Evolutionary conservation across 2,329 filamentous ascomycete species (phyloP).

Genomic region (Tolypocladium amazonense): DNA sequence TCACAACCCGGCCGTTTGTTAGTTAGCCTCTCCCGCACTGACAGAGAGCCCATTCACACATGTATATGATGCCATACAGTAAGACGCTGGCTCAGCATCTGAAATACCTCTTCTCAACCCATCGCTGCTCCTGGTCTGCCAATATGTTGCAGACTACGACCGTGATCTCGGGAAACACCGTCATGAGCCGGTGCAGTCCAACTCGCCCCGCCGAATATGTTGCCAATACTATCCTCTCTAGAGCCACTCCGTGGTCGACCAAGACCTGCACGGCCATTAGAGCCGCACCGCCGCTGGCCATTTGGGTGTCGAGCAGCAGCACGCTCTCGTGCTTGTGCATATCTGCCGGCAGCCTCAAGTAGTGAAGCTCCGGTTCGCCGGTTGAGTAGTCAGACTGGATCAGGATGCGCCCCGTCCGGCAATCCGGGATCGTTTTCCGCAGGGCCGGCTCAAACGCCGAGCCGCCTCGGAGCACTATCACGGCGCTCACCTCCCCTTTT

Average conservation of each 20-base stretch:
- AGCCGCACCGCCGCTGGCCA: constrained; percentile 76
- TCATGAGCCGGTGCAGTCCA: constrained; percentile 74
- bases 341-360: constrained; percentile 65
- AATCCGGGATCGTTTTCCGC: constrained; percentile 85
- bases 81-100: constrained; percentile 50
- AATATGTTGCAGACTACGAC: constrained; percentile 79
- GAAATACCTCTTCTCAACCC: constrained; percentile 85
- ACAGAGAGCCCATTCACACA: not conserved
- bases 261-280: constrained; percentile 96
- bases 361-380: constrained; percentile 89
- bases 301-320: constrained; percentile 82
- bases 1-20: not conserved
- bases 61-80: not conserved
- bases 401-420: constrained; percentile 75
- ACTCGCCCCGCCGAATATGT: constrained; percentile 82
- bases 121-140: constrained; percentile 72
- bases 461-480: constrained; percentile 81
- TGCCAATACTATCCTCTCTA: constrained; percentile 80
- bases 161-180: constrained; percentile 78
- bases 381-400: constrained; percentile 82
- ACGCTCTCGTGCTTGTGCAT: constrained; percentile 70
- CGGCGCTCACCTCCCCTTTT: constrained; percentile 69
- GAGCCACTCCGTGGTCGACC: constrained; percentile 80
- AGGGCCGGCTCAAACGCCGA: constrained; percentile 81
- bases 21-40: not conserved